Percentiles rank a stretch among this genome's conserved stretches.
Conservation (phyloP, 331 rosid genomes). For the Ulmus americana region DNA sequence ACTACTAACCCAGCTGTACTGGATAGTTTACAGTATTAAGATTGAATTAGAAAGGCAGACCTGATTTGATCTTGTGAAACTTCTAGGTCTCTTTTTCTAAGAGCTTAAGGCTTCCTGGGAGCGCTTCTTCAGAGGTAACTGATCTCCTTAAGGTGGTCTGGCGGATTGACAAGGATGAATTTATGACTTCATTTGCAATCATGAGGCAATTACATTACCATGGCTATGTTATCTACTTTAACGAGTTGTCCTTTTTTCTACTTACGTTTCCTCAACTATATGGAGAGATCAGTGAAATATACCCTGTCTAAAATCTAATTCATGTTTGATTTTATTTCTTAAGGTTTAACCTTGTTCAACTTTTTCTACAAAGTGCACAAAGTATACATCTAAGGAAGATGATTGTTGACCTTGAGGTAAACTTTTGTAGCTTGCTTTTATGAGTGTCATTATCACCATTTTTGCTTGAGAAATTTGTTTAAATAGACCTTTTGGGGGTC, state of each 20-base stretch:
- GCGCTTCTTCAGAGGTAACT: conserved; percentile 42
- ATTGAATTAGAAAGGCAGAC: neutral
- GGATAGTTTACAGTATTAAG: neutral
- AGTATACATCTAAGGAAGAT: conserved; percentile 67
- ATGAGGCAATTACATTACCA: conserved; percentile 54
- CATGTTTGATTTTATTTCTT: conserved; percentile 28
- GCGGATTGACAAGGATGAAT: conserved; percentile 82
- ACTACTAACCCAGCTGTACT: conserved; percentile 5
- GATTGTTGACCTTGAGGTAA: conserved; percentile 85
- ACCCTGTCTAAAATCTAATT: conserved; percentile 16
- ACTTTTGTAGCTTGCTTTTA: conserved; percentile 17
- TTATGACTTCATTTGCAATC: conserved; percentile 62
- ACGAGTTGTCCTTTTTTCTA: no score
- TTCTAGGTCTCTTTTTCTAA: conserved; percentile 78
- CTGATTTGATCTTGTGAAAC: conserved; percentile 19
- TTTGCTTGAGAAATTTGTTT: neutral
- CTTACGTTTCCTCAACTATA: neutral
- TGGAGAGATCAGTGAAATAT: conserved; percentile 3
- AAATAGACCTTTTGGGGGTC: no score
- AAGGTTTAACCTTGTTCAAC: conserved; percentile 82
- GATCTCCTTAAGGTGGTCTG: conserved; percentile 68
- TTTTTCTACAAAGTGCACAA: conserved; percentile 58
- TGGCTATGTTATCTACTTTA: neutral
- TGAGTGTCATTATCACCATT: neutral
- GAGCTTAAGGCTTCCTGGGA: conserved; percentile 65